Base-by-base conservation (phyloP, 2,329 filamentous ascomycete genomes). In the Fusarium torreyae region DNA sequence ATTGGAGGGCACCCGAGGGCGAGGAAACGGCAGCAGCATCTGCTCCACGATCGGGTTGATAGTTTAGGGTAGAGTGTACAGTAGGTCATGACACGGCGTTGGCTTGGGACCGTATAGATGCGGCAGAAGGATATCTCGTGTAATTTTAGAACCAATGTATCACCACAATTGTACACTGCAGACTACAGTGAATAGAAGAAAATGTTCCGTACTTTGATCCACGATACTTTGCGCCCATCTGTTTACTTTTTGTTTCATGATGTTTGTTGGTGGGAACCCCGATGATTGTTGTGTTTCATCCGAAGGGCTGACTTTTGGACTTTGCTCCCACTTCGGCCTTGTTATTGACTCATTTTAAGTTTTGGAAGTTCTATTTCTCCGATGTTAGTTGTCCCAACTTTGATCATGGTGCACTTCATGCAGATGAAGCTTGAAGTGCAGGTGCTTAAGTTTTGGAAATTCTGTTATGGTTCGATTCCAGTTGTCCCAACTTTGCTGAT, bases 61-160 rank as follows among this genome's bases (percentile, higher is more conserved):
- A 63, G 61, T 57, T 59, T 50, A 44, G 34, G 7, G 33, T 40
- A 24, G 33, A 26, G 44, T 57, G 44, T 63, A 64, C 38, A 49
- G 36, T 33, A 42, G 43, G 38, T 22, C 44, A 61, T 49, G 56
- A 18, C 61, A 63, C 57, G 64, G 64, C 64, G 64, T 67, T 67
- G 62, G 51, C 40, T 57, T 57, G 51, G 55, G 42, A 49, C 18
- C 56, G 49, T n/a, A 51, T 63, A 53, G 62, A 62, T 18, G 31
- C 11, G 22, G 43, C 24, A 31, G 39, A 38, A 38, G 49, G 56
- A 45, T n/a, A 50, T 40, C 38, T 50, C 48, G 28, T 70, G 67
- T 64, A 69, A 69, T 33, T 51, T 60, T 68, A 64, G 57, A 59
- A 59, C 11, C 45, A 59, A 50, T 68, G 58, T 68, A 68, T 28